Percentiles rank a stretch among this genome's conserved stretches.
Evolutionary conservation across 2,329 filamentous ascomycete genomes (phyloP).

Genomic region (Aspergillus niger): DNA sequence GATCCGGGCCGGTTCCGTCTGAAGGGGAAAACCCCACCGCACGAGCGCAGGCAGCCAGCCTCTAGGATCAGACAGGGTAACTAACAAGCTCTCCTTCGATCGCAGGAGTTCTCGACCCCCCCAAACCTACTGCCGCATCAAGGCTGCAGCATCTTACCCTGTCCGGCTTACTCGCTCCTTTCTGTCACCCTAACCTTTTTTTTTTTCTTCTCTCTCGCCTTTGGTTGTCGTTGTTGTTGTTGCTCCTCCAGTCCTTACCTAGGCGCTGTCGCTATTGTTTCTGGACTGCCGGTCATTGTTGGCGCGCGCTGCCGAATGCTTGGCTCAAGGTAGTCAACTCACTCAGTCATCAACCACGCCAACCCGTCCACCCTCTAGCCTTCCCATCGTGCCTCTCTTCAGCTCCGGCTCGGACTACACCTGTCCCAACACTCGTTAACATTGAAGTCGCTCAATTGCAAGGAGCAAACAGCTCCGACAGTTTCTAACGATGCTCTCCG

Average conservation of each 20-base stretch:
- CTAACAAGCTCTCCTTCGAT: slow-evolving; percentile 17
- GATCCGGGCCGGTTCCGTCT: slow-evolving; percentile 24
- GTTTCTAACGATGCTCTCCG: slow-evolving; percentile 42
- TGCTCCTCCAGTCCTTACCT: background rate
- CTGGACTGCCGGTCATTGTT: slow-evolving; percentile 16
- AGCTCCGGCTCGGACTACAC: slow-evolving; percentile 7
- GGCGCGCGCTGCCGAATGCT: slow-evolving; percentile 20
- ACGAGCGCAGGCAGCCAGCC: slow-evolving; percentile 26
- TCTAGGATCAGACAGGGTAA: slow-evolving; percentile 14
- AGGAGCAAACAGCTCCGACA: slow-evolving; percentile 43
- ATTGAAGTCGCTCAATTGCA: slow-evolving; percentile 35
- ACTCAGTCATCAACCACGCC: slow-evolving; percentile 16
- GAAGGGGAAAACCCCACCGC: slow-evolving; percentile 25
- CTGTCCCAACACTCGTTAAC: slow-evolving; percentile 23
- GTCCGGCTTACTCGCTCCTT: slow-evolving; percentile 15
- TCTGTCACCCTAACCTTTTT: slow-evolving; percentile 7
- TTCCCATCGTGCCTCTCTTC: slow-evolving; percentile 9
- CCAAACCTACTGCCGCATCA: slow-evolving; percentile 8
- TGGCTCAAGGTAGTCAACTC: slow-evolving; percentile 15
- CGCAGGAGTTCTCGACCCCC: slow-evolving; percentile 14
- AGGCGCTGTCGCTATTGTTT: slow-evolving; percentile 2
- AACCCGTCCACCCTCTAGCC: slow-evolving; percentile 5
- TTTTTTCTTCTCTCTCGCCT: background rate
- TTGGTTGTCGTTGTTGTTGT: too few species aligned
- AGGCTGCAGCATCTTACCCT: slow-evolving; percentile 16